Conservation (phyloP, 2,329 filamentous ascomycete species). For the Penicillium sp. region DNA sequence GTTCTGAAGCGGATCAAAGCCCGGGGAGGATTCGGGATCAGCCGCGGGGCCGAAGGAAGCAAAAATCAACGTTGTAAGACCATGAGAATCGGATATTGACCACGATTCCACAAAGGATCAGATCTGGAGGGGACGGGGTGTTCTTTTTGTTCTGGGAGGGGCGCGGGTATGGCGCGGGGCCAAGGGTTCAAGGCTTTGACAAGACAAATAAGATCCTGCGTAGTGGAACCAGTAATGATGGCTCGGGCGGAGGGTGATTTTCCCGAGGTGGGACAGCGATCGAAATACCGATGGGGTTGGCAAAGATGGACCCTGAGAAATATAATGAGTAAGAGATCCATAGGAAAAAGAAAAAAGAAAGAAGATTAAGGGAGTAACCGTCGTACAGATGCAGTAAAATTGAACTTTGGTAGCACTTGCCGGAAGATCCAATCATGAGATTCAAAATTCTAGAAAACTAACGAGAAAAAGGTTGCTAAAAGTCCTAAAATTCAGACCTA, state of each 20-base stretch:
- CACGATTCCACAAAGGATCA: neutral
- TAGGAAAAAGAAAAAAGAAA: neutral
- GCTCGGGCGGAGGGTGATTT: constrained; percentile 15
- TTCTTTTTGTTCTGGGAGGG: constrained; percentile 19
- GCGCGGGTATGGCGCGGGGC: constrained; percentile 20
- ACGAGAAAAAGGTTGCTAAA: neutral
- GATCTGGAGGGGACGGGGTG: constrained; percentile 9
- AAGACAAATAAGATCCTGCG: constrained; percentile 16
- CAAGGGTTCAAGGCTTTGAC: constrained; percentile 5
- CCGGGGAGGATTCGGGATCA: constrained; percentile 12
- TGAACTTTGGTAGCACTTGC: neutral
- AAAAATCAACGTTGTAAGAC: neutral
- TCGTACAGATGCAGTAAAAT: constrained; percentile 9
- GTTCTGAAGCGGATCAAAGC: neutral
- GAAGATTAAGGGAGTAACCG: constrained; percentile 7
- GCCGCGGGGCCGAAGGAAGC: constrained; percentile 2
- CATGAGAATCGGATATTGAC: neutral
- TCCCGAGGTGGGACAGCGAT: constrained; percentile 24
- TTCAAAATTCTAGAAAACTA: neutral
- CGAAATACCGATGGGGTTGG: constrained; percentile 17
- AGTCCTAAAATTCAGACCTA: neutral
- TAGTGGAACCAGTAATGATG: constrained; percentile 12
- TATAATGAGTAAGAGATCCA: neutral
- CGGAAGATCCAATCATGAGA: constrained; percentile 2
- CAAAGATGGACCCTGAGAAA: constrained; percentile 21